Base-by-base conservation (phyloP, 163 green algal species). In the Chlorella variabilis region DNA sequence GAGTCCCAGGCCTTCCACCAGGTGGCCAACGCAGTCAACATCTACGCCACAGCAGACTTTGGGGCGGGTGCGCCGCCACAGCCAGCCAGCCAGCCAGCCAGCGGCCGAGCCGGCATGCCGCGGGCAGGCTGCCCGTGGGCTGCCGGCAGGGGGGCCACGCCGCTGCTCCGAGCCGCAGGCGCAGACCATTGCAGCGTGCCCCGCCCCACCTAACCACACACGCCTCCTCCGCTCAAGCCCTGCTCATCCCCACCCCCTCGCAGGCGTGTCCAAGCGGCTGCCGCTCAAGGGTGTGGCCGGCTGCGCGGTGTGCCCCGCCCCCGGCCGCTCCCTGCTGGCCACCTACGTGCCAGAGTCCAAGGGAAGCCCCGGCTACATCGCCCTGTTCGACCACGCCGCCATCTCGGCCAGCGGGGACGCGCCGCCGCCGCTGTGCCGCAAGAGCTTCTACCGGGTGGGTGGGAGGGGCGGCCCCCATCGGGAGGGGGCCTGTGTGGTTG, bases 21-120 rank as follows among this genome's bases (percentile, higher is more conserved):
- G 49, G 92, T 98, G 17, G 93, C 86, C 67, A 97, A 97, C 84
- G 94, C 93, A 25, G 82, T 98, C 58, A 94, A 98, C 54, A 83
- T 94, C n/a, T 98, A 97, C 87, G 84, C 83, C 39, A 39, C 78
- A 25, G 67, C 34, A 0, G 83, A 92, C 45, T 89, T 85, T 65
- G 77, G 70, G 21, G 45, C 77, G 75, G 84, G 76, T 54, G 74
- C 20, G 20, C 15, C 7, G 4, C 18, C 54, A 9, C 23, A 11
- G 18, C 18, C 54, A 33, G 54, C 45, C 54, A n/a, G 18, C 54
- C 15, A 15, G 23, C 18, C 54, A 63, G 18, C 18, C 23, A 29
- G 9, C 54, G 23, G 18, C 18, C 6, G 9, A 63, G 18, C 23
- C 18, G 54, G 54, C 20, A 9, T 33, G 23, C 23, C 20, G 54